Base-by-base conservation (phyloP, 2,329 filamentous ascomycete species). In the Aspergillus hortae region DNA sequence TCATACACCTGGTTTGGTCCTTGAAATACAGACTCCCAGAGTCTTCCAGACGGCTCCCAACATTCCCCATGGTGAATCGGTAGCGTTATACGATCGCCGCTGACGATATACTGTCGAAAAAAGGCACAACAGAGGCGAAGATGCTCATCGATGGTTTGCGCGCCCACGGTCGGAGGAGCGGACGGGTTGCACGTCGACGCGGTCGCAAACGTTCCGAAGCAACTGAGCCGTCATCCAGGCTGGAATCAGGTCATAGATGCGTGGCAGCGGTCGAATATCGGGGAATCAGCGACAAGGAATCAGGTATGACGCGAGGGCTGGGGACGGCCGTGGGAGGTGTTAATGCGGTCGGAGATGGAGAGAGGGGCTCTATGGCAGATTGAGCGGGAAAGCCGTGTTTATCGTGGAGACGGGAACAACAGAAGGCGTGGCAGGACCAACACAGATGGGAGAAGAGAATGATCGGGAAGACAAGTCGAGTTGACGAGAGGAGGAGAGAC, bases 31-130 rank as follows among this genome's bases (percentile, higher is more conserved):
- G 78, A 64, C 84, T 81, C 69, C 85, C 89, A 67, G 69, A 67
- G 57, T 96, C 92, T 65, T 95, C 92, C 66, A 87, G 85, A 74
- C 86, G 88, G 80, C 92, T 96, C 72, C 85, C 87, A 74, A 96
- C 86, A 78, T 88, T 91, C 69, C 94, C 94, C 94, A 99, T 99
- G 72, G 74, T 82, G 76, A 72, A 54, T 50, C 43, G 45, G 50
- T 53, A 50, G 51, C 60, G 17, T 42, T 56, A 57, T 65, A 52
- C 62, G 55, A 56, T 65, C 56, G 63, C 61, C 58, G 61, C 60
- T 60, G 56, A 60, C 61, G 54, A 58, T 17, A 55, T 54, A 40
- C 56, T 58, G 61, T 58, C 60, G 59, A 57, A 58, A 56, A 58
- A 62, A 58, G 52, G 48, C 60, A 60, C 59, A 56, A 63, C 52